These are phyloP conservation scores for Cystobasidium sp. DNA, from an alignment of 1,284 basidiomycete species.

Conservation along the genomic window DNA sequence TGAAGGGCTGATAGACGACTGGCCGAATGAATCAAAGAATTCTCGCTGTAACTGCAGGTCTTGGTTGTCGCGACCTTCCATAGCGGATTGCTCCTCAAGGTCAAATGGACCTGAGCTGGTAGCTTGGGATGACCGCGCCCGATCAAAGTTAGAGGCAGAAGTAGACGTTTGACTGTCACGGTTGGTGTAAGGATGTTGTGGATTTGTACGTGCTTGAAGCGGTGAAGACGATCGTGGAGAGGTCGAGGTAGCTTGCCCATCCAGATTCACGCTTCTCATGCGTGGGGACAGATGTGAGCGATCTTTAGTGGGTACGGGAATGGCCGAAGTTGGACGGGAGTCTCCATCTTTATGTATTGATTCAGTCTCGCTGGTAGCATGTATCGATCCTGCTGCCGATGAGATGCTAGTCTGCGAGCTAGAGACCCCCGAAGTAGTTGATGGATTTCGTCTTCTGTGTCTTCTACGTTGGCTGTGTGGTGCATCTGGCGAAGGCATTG, in stretches of 20 bases:
- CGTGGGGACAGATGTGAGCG: too few relatives aligned
- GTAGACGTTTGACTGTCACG: conserved; percentile 5
- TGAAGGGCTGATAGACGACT: background rate
- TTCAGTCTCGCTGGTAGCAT: conserved; percentile 10
- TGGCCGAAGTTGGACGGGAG: background rate
- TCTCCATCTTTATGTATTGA: background rate
- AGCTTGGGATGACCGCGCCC: conserved; percentile 20
- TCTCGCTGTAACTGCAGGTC: conserved; percentile 12
- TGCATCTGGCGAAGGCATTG: conserved; percentile 2
- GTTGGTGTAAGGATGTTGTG: background rate
- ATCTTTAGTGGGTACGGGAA: background rate
- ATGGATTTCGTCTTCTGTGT: background rate
- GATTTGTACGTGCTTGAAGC: background rate
- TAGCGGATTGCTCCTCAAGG: background rate
- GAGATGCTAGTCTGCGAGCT: conserved; percentile 12
- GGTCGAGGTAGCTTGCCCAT: background rate
- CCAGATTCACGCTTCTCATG: background rate
- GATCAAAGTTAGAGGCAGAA: background rate
- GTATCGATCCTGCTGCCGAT: conserved; percentile 1
- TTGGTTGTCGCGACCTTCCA: background rate
- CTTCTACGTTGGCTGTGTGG: conserved; percentile 26
- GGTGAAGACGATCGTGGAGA: background rate
- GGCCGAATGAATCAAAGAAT: conserved; percentile 24
- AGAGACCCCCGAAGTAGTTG: background rate
- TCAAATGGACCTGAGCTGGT: conserved; percentile 18